Evolutionary conservation across 805 yeast species (phyloP).

Genomic region (Grigorovia humatica): DNA sequence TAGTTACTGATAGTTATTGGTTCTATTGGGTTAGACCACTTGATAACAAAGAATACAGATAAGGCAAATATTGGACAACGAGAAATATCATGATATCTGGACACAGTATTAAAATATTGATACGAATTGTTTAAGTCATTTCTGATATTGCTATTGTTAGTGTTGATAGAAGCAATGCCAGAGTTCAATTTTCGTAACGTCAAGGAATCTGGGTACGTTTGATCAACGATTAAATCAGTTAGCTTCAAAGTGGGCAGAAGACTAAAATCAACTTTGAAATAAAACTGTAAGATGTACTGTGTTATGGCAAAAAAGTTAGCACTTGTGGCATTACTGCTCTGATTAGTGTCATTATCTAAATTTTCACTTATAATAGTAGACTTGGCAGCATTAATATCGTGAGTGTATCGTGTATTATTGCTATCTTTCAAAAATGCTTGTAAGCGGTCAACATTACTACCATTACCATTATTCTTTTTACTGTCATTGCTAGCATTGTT

Average conservation of each 20-base stretch:
- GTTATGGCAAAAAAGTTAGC: constrained; percentile 22
- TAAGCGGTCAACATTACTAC: constrained; percentile 3
- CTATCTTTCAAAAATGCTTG: constrained; percentile 6
- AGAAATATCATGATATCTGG: constrained; percentile 24
- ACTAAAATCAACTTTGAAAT: constrained; percentile 19
- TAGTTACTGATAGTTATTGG: constrained; percentile 18
- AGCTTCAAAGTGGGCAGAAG: constrained; percentile 14
- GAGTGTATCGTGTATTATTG: constrained; percentile 3
- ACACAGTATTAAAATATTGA: constrained; percentile 26
- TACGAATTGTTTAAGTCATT: constrained; percentile 13
- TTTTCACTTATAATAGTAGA: no score
- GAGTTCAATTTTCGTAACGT: constrained; percentile 26
- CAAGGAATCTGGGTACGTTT: constrained; percentile 27
- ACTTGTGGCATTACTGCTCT: constrained; percentile 7
- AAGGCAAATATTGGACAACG: constrained; percentile 27
- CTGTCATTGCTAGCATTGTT: neutral
- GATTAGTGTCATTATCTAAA: neutral
- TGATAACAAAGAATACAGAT: constrained; percentile 25
- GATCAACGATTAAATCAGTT: constrained; percentile 27
- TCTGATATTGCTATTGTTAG: constrained; percentile 5
- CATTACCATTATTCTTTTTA: neutral
- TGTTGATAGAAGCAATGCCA: constrained; percentile 6
- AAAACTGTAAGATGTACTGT: constrained; percentile 23
- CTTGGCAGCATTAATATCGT: constrained; percentile 6
- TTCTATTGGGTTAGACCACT: constrained; percentile 22